phyloP scores from a whole-genome alignment of 2,329 filamentous ascomycete species.

The Nemania sp. region DNA sequence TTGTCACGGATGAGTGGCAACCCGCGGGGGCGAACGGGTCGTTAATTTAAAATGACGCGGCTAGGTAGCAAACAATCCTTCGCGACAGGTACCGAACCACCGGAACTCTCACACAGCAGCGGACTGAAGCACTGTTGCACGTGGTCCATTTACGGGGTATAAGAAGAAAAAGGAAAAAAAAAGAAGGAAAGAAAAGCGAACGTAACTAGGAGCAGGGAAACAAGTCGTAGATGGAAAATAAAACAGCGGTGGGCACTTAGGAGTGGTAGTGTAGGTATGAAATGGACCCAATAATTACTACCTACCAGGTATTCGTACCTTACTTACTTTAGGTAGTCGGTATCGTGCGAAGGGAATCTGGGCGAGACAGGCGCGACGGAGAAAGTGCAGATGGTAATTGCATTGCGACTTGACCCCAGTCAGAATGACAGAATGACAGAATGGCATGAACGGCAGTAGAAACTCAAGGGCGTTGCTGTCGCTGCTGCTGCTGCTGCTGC shows the following conservation, averaged over 20 bases:
- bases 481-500: neutral
- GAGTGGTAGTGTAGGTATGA: neutral
- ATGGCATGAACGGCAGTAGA: slow-evolving; percentile 15
- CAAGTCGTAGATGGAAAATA: neutral
- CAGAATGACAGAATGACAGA: slow-evolving; percentile 1
- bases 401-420: neutral
- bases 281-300: too few relatives aligned
- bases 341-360: slow-evolving; percentile 30
- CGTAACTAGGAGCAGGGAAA: neutral
- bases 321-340: too few relatives aligned
- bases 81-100: neutral
- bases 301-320: too few relatives aligned
- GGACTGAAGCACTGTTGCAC: neutral
- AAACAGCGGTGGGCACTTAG: slow-evolving; percentile 11
- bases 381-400: slow-evolving; percentile 3
- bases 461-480: neutral
- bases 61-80: neutral
- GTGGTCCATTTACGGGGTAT: neutral
- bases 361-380: slow-evolving; percentile 20
- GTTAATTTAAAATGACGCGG: neutral
- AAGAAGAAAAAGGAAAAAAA: slow-evolving; percentile 11
- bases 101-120: neutral
- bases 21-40: slow-evolving; percentile 1
- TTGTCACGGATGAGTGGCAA: neutral
- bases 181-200: slow-evolving; percentile 7